Evolutionary conservation across 1,284 basidiomycete genomes (phyloP), one percentile per base, ranked within the genome.

Genomic region (Anthracocystis panici-leucophaei): DNA sequence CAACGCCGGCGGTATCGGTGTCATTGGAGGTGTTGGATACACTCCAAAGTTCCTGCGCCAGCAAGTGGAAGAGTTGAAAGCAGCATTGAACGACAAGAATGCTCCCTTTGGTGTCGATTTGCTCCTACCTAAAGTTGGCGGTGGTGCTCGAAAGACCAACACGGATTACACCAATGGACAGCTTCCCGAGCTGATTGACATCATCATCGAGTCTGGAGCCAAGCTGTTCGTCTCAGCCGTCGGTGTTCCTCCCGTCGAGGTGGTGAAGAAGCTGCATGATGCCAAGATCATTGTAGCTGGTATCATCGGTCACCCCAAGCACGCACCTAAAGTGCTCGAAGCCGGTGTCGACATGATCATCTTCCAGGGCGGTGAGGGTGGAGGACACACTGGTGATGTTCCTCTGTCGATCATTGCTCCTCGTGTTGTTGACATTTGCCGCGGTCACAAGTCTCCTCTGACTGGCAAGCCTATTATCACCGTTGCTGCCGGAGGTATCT

Each of bases 261-360:
- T 82, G 23, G 79, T 82, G 45, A 63, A 80, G 58, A 75, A 77
- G 67, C 70, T 82, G 5, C 81, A 82, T 64, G 64, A 51, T 27
- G 72, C 71, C 55, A 66, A 66, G 18, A 81, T 82, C 52, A 48
- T 77, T 23, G 75, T 79, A 20, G 75, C 81, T 12, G 77, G 79
- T 87, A 95, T 95, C 93, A 91, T 96, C 74, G 93, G 80, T 16
- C 79, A 81, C 63, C 80, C 80, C 61, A 81, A 81, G 68, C 80
- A 82, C 65, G 80, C 73, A n/a, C 67, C 77, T 61, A 79, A 79
- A 63, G 79, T 77, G n/a, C 51, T 81, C 45, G 64, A 78, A 44
- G 78, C 78, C 1, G 81, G 81, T 27, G 75, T 71, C 14, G 81
- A 82, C 64, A 81, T 82, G 73, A 65, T 82, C 70, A 81, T 81